Evolutionary conservation across 805 yeast genomes (phyloP), one percentile per base, ranked within the genome.

Genomic region (Kuraishia molischiana): DNA sequence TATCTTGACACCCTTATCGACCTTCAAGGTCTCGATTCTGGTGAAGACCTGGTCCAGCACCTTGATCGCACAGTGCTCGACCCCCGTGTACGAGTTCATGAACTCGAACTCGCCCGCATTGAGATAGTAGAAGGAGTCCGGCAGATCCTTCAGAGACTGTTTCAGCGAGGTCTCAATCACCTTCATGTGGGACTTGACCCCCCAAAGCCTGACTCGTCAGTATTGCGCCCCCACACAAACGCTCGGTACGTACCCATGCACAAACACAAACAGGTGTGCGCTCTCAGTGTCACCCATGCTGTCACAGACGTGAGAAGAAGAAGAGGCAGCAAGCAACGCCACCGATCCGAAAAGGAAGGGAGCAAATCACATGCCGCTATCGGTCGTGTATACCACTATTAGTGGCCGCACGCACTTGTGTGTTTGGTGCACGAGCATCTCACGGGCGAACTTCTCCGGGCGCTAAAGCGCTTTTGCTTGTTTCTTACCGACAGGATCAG

Each of bases 1-100:
- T 13, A 70, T 69, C 19, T 51, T 39, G 36, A 58, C 46, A 39
- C 49, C 49, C 34, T 58, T 39, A 9, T 61, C 59, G 13, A 42
- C 43, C 19, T 66, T 47, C 42, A 61, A 53, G 9, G 44, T 51
- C 14, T 57, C 58, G 21, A 74, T 56, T 47, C 67, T 67, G 5
- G 53, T 52, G 29, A 69, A 62, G 13, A 89, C 65, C 53, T 86
- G 95, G 24, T 69, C 65, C n/a, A 81, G 51, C 29, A 85, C 73
- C 13, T 87, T 62, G 42, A 79, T 74, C 2, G 89, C 87, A 41
- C 81, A 72, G 36, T 79, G 68, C 45, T 76, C 78, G 17, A 86
- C 66, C 3, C 97, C 97, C 52, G 89, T 96, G 50, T 85, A 84
- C 0, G 96, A 85, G 49, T 77, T 74, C 49, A 80, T 74, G 24